These are phyloP conservation scores for Beauveria asiatica DNA, from an alignment of 2,329 filamentous ascomycete species.

Conservation along the genomic window DNA sequence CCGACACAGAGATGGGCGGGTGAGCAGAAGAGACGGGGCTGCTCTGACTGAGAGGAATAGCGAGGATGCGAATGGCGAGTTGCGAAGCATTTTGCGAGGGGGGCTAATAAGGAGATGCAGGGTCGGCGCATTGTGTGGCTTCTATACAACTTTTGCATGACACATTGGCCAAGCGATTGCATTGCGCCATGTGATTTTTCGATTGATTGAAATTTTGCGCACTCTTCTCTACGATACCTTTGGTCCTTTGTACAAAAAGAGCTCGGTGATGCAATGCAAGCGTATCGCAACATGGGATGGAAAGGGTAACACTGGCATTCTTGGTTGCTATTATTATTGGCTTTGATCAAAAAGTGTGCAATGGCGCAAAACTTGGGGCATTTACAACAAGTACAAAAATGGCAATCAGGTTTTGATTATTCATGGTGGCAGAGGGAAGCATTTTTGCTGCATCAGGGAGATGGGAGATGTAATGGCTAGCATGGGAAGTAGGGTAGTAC, in stretches of 20 bases:
- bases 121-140: not conserved
- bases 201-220: not conserved
- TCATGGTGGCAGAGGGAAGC: too few relatives aligned
- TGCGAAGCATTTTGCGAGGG: not conserved
- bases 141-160: not conserved
- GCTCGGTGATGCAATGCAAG: not conserved
- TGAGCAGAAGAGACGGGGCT: too few relatives aligned
- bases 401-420: not conserved
- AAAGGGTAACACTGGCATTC: not conserved
- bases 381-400: not conserved
- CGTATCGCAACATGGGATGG: not conserved
- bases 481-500: too few relatives aligned
- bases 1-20: too few relatives aligned
- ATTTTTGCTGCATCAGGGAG: too few relatives aligned
- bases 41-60: not conserved
- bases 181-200: not conserved
- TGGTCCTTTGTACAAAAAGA: not conserved
- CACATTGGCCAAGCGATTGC: not conserved
- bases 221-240: not conserved
- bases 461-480: too few relatives aligned
- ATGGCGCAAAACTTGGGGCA: not conserved
- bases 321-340: not conserved
- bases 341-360: not conserved
- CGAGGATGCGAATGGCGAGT: not conserved
- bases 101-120: not conserved